Percentiles rank a stretch among this genome's conserved stretches.
These are phyloP conservation scores for Daldinia childiae DNA, from an alignment of 495 filamentous ascomycete genomes.

Conservation along the genomic window DNA sequence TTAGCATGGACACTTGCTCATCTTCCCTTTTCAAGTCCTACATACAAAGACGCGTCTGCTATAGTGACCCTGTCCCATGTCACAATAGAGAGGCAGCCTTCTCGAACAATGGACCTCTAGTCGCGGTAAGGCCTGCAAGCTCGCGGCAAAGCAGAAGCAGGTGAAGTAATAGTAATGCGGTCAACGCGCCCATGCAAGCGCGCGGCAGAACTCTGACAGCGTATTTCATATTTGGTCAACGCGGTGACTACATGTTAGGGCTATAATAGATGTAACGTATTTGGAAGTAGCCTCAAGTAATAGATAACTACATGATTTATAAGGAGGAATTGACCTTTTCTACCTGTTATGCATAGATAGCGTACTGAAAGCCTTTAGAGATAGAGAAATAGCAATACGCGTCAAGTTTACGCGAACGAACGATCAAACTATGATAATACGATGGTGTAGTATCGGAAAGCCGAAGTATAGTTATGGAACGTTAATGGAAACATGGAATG, in stretches of 20 bases:
- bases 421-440: constrained; percentile 2
- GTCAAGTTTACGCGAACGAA: background rate
- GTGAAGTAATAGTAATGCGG: constrained; percentile 2
- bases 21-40: constrained; percentile 32
- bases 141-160: constrained; percentile 29
- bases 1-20: constrained; percentile 28
- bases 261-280: background rate
- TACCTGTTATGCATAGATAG: no score
- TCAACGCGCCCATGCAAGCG: constrained; percentile 34
- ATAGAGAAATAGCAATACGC: background rate
- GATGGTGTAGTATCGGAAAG: constrained; percentile 6
- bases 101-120: constrained; percentile 38
- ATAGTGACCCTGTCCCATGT: constrained; percentile 16
- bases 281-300: background rate
- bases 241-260: background rate
- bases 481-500: constrained; percentile 41
- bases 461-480: constrained; percentile 35
- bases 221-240: constrained; percentile 14
- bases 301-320: background rate
- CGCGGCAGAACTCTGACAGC: constrained; percentile 31
- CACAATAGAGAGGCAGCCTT: constrained; percentile 32
- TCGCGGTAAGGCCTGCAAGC: constrained; percentile 32
- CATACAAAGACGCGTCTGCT: constrained; percentile 25
- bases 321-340: background rate
- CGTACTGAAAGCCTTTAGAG: background rate